Evolutionary conservation across 495 filamentous ascomycete species (phyloP).

Genomic region (Penicillium lividum): DNA sequence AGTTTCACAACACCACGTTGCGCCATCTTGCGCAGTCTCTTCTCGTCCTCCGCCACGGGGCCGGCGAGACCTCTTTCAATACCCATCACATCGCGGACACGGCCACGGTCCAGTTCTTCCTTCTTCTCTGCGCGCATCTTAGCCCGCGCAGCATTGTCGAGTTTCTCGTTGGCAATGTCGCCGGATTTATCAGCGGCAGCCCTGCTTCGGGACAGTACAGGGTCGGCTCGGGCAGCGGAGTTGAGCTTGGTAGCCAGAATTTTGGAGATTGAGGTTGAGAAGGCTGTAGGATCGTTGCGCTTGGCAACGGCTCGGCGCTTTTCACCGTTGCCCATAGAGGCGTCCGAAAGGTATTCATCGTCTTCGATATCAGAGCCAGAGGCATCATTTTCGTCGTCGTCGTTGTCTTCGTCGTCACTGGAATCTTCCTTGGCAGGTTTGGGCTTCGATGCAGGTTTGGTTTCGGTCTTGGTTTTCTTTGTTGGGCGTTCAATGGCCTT

Average conservation of each 20-base stretch:
- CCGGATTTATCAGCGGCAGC: slow-evolving; percentile 64
- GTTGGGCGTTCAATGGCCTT: slow-evolving; percentile 14
- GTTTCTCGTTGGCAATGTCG: slow-evolving; percentile 67
- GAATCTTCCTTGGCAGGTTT: slow-evolving; percentile 24
- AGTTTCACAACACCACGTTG: slow-evolving; percentile 91
- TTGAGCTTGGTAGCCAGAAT: slow-evolving; percentile 88
- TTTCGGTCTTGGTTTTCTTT: slow-evolving; percentile 29
- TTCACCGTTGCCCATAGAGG: slow-evolving; percentile 19
- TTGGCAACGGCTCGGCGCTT: slow-evolving; percentile 48
- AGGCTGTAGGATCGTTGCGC: slow-evolving; percentile 86
- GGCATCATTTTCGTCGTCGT: slow-evolving; percentile 28
- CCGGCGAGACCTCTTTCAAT: slow-evolving; percentile 46
- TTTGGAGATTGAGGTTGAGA: slow-evolving; percentile 86
- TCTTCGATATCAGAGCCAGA: slow-evolving; percentile 29
- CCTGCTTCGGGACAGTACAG: slow-evolving; percentile 79
- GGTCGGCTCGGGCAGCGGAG: slow-evolving; percentile 75
- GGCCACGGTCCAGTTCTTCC: slow-evolving; percentile 78
- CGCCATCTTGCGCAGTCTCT: slow-evolving; percentile 76
- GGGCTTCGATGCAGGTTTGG: slow-evolving; percentile 19
- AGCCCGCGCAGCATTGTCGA: slow-evolving; percentile 77
- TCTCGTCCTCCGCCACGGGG: slow-evolving; percentile 74
- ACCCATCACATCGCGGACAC: slow-evolving; percentile 80
- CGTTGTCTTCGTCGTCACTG: slow-evolving; percentile 32
- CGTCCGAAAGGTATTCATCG: slow-evolving; percentile 26
- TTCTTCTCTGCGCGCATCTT: slow-evolving; percentile 81